Evolutionary conservation across 768 basidiomycete species (phyloP), one percentile per base, ranked within the genome.

Genomic region (Kwoniella dendrophila): DNA sequence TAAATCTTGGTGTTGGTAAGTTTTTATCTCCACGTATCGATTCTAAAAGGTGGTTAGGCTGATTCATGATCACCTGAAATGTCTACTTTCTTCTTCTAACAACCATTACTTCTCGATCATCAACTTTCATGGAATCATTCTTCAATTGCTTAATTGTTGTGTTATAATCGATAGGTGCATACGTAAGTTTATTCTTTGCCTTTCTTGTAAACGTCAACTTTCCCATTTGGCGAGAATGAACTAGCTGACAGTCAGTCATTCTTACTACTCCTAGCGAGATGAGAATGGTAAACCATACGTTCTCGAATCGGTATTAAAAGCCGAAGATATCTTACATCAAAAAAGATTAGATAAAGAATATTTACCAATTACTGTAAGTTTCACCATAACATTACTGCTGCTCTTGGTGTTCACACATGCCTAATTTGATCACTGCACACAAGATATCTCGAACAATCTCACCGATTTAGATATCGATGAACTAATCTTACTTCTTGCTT

Each of bases 1-100:
- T 99, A 74, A 99, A 98, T 81, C 83, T 99, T 62, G 96, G 96
- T 75, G 96, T 97, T 70, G 96, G 96, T 74, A 90, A 91, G 52
- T 97, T n/a, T n/a, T n/a, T n/a, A n/a, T n/a, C n/a, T n/a, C n/a
- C n/a, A n/a, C n/a, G n/a, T n/a, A n/a, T n/a, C n/a, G n/a, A n/a
- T n/a, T n/a, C n/a, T n/a, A n/a, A n/a, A n/a, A n/a, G n/a, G n/a
- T n/a, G n/a, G n/a, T n/a, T n/a, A n/a, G n/a, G n/a, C n/a, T n/a
- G n/a, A n/a, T n/a, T n/a, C n/a, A n/a, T n/a, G n/a, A n/a, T n/a
- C n/a, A n/a, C n/a, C n/a, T n/a, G n/a, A n/a, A n/a, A n/a, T n/a
- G n/a, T n/a, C 27, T 18, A 12, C 27, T 43, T 33, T 43, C 48
- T 8, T 29, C 26, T 29, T 40, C 34, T 20, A 7, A n/a, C 44